Conservation (phyloP, 257 asterid genomes). For the Nicotiana paniculata region DNA sequence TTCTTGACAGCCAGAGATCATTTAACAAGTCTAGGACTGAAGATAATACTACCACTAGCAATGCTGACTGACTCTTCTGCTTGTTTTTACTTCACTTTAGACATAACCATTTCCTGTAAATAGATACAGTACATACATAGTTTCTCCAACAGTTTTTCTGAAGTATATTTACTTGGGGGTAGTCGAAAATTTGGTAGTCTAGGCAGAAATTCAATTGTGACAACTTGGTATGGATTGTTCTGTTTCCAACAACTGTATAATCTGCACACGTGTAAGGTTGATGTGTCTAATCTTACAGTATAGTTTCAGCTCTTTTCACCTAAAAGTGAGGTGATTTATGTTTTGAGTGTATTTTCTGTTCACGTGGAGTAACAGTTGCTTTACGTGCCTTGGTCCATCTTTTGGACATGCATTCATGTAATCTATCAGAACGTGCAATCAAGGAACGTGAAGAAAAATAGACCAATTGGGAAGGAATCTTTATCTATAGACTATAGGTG, state of each 20-base stretch:
- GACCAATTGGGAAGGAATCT: background rate
- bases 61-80: background rate
- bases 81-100: background rate
- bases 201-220: background rate
- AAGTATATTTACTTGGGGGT: background rate
- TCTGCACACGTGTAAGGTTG: background rate
- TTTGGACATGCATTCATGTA: background rate
- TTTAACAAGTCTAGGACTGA: slow-evolving; percentile 27
- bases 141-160: background rate
- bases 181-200: background rate
- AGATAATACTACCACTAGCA: slow-evolving; percentile 15
- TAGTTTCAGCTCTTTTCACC: background rate
- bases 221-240: background rate
- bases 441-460: background rate
- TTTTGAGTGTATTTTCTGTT: background rate
- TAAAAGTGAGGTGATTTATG: background rate
- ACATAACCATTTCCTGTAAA: background rate
- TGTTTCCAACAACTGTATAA: background rate
- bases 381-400: background rate
- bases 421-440: background rate
- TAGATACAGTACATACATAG: background rate
- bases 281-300: background rate
- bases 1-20: slow-evolving; percentile 39
- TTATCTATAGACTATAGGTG: background rate
- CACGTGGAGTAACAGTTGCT: background rate